Evolutionary conservation across 495 filamentous ascomycete species (phyloP).

Genomic region (Halenospora varia): DNA sequence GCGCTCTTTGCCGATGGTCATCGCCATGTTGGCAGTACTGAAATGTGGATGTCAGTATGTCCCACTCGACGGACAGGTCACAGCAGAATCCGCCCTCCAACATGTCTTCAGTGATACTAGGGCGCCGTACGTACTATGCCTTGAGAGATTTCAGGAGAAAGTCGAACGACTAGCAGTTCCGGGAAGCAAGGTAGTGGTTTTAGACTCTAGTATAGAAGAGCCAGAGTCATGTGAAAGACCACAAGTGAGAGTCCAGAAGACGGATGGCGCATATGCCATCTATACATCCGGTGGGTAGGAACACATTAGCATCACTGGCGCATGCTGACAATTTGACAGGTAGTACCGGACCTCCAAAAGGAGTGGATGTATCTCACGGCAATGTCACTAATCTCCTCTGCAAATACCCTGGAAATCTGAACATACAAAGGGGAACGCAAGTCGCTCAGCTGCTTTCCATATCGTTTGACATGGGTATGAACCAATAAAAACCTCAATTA

Average conservation of each 20-base stretch:
- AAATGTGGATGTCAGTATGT: conserved; percentile 48
- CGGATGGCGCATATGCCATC: conserved; percentile 36
- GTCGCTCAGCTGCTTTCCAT: conserved; percentile 33
- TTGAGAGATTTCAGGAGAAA: background rate
- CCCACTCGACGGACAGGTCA: conserved; percentile 36
- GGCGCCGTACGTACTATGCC: conserved; percentile 1
- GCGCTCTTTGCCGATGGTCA: conserved; percentile 33
- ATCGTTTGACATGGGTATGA: conserved; percentile 37
- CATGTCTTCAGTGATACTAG: conserved; percentile 28
- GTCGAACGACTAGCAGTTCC: background rate
- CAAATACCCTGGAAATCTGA: conserved; percentile 28
- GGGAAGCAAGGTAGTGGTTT: background rate
- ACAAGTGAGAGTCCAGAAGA: conserved; percentile 16
- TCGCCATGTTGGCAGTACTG: conserved; percentile 43
- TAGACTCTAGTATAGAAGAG: background rate
- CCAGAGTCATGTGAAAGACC: background rate
- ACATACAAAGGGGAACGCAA: conserved; percentile 30
- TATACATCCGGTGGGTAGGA: conserved; percentile 28
- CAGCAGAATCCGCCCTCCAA: conserved; percentile 27
- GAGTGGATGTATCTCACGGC: conserved; percentile 33
- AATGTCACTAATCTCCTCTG: conserved; percentile 30
- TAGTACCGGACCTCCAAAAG: conserved; percentile 37
- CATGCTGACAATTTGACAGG: conserved; percentile 14
- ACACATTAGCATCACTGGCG: background rate
- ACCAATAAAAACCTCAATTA: background rate